Evolutionary conservation across 176 grass and related monocot species (phyloP), one percentile per base, ranked within the genome.

Genomic region (Avena insularis): DNA sequence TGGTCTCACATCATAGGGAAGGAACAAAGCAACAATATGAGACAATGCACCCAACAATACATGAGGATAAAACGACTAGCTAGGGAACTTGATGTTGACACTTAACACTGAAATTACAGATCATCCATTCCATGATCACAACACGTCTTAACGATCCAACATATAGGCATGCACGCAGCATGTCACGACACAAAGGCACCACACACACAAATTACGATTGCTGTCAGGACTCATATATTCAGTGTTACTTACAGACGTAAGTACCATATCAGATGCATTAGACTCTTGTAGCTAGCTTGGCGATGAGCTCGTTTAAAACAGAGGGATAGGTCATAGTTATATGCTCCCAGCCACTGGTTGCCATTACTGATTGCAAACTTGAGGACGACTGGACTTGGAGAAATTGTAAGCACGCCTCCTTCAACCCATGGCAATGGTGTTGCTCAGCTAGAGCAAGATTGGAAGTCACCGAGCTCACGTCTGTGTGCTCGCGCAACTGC

Each of bases 341-440:
- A 38, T 77, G 27, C 31, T 31, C 84, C 61, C 77, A 86, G 35
- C 29, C 73, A 49, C 77, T 56, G 5, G 55, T 35, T 21, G 27
- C 58, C 51, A 65, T 79, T 9, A 77, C 46, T 13, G 17, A 10
- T 46, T 67, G 51, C 70, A 90, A 47, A 55, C 53, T 90, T 36
- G 74, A 60, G 8, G 69, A 35, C 25, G 70, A 86, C 2, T 68
- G 65, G 31, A 20, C 33, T 47, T 10, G 51, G 40, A 86, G 56
- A 29, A 86, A 86, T 9, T 86, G 48, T 16, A 90, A 71, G 63
- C 78, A 86, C 17, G 29, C 73, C 21, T 79, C 55, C 60, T 82
- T 82, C 17, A 86, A 77, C 47, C 81, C 47, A 27, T 8, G 70
- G 65, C 88, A 86, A 55, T 90, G 48, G 45, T 90, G 83, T 25